Base-by-base conservation (phyloP, 805 yeast species). In the Yamadazyma paraphyllophila region DNA sequence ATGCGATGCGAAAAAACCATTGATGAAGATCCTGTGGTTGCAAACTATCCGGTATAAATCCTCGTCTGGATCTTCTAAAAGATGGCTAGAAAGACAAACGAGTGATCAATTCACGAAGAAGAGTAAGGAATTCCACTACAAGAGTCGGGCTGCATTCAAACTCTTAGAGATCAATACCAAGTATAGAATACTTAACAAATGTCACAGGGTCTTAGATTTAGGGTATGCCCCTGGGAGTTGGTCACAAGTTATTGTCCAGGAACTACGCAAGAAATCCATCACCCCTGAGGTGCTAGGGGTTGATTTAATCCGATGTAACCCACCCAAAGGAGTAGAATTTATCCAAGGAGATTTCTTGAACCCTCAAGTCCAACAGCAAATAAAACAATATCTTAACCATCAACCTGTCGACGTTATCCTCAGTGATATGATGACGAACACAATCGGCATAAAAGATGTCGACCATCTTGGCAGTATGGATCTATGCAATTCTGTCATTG, bases 151-250 rank as follows among this genome's bases (percentile, higher is more conserved):
- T 0, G 97, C 97, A 0, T 92, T 81, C 67, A 94, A 94, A 59
- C 69, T 94, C 29, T 62, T 82, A 16, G 95, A 92, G 58, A 73
- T 94, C 9, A 82, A 91, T 60, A 70, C 80, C 12, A 81, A 77
- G 55, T 86, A 73, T 64, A 62, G 71, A 27, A 49, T 94, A 2
- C 82, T 92, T 61, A 60, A 50, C 39, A 63, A 66, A 33, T 73
- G 80, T 0, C 73, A 67, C 52, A 77, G 81, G 36, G 85, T 94
- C 0, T 80, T 94, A 4, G 99, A 94, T 67, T 67, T 94, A 38
- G 96, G 97, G 0, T 90, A 82, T 62, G 96, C 96, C 0, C 97
- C 97, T 0, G 97, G 97, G 0, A 90, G 96, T 2, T 89, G 97
- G 97, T 80, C 92, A 7, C 96, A 89, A 60, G 91, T 88, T 1